Percentiles rank a stretch among this genome's conserved stretches.
Conservation (phyloP, 2,329 filamentous ascomycete genomes). For the Stylonectria norvegica region DNA sequence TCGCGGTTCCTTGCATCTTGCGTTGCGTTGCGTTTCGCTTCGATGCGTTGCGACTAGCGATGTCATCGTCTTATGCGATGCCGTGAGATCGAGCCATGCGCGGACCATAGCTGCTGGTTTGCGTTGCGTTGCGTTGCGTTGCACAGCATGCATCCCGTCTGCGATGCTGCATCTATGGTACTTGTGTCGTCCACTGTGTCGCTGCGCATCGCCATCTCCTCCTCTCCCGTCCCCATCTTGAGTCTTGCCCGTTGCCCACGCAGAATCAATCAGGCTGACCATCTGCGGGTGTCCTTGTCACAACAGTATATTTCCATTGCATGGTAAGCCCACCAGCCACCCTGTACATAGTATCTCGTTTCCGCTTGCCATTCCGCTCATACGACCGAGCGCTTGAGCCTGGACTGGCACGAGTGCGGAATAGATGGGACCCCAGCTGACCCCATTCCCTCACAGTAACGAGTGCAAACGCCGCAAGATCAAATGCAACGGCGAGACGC, state of each 20-base stretch:
- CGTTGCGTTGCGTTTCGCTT: too few relatives aligned
- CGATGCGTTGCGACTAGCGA: neutral
- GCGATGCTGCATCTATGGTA: neutral
- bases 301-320: conserved; percentile 58
- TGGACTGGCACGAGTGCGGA: conserved; percentile 1
- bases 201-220: neutral
- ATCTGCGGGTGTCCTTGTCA: conserved; percentile 1
- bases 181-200: neutral
- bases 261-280: conserved; percentile 18
- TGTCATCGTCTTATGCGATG: too few relatives aligned
- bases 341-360: too few relatives aligned
- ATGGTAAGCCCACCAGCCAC: conserved; percentile 49
- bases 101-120: too few relatives aligned
- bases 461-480: conserved; percentile 74
- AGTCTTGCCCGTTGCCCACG: too few relatives aligned
- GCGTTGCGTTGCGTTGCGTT: too few relatives aligned
- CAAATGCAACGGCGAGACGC: conserved; percentile 68
- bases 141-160: neutral
- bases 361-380: too few relatives aligned
- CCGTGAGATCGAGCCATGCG: too few relatives aligned
- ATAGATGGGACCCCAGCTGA: conserved; percentile 1
- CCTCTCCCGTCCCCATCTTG: neutral
- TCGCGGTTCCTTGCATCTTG: too few relatives aligned
- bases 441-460: conserved; percentile 45
- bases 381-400: too few relatives aligned